phyloP scores from a whole-genome alignment of 306 rosid genomes.

The Casuarina equisetifolia region DNA sequence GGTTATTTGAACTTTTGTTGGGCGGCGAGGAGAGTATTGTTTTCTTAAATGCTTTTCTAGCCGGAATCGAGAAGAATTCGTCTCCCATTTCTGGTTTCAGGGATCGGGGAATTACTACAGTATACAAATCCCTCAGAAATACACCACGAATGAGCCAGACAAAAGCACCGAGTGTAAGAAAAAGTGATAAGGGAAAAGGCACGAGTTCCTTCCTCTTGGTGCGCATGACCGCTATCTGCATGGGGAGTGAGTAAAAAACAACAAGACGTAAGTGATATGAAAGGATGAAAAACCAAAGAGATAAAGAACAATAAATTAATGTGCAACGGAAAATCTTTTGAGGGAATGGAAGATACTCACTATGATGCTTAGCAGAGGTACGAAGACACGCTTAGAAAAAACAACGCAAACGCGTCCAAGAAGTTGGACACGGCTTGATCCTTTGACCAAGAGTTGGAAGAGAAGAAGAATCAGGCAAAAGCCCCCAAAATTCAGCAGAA shows the following conservation, averaged over 20 bases:
- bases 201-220: constrained; percentile 96
- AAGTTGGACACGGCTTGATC: constrained; percentile 50
- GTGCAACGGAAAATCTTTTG: neutral
- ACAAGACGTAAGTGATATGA: neutral
- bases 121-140: constrained; percentile 63
- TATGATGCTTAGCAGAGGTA: constrained; percentile 82
- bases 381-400: constrained; percentile 77
- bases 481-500: constrained; percentile 67
- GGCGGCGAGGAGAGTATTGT: neutral
- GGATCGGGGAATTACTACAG: constrained; percentile 62
- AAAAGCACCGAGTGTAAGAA: constrained; percentile 82
- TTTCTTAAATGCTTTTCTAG: too few relatives aligned
- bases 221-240: constrained; percentile 76
- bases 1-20: neutral
- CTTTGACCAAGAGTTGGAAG: constrained; percentile 58
- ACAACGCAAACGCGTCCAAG: constrained; percentile 87
- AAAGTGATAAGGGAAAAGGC: constrained; percentile 77
- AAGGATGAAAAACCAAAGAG: neutral
- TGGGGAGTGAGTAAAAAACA: neutral
- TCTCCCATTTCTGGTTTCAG: neutral
- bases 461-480: constrained; percentile 62
- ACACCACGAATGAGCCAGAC: constrained; percentile 76
- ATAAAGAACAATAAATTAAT: neutral
- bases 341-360: constrained; percentile 32
- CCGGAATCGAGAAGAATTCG: neutral